Conservation (phyloP, 139 green algal species). For the Spirogloea muscicola region DNA sequence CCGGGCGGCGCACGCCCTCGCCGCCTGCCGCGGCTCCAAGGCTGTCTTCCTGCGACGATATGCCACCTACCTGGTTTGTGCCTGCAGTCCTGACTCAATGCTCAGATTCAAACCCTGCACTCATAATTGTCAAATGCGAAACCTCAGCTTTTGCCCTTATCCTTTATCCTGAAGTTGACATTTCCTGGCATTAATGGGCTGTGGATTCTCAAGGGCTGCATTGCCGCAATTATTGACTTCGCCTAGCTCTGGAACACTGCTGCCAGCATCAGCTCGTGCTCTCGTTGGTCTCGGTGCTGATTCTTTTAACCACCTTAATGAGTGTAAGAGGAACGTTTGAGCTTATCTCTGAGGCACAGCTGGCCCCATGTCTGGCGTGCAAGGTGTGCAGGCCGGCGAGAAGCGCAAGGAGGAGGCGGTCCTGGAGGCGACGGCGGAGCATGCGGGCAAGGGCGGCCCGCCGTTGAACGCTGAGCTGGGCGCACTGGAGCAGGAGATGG, state of each 20-base stretch:
- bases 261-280: too few species aligned
- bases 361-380: too few species aligned
- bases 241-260: too few species aligned
- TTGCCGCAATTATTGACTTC: too few species aligned
- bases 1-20: conserved; percentile 64
- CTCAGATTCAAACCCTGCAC: too few species aligned
- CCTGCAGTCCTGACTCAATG: too few species aligned
- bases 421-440: conserved; percentile 54
- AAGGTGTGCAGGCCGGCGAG: conserved; percentile 82
- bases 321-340: too few species aligned
- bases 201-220: not conserved
- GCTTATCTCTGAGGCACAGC: not conserved
- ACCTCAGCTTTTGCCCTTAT: too few species aligned
- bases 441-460: conserved; percentile 46
- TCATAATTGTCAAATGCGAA: too few species aligned
- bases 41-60: conserved; percentile 79
- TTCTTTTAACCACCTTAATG: too few species aligned
- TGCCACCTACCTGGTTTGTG: conserved; percentile 37
- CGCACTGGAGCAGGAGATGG: conserved; percentile 54
- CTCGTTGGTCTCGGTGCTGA: too few species aligned
- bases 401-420: conserved; percentile 77
- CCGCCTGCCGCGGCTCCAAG: conserved; percentile 19
- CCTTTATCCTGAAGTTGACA: not conserved
- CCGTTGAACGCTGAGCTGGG: conserved; percentile 65
- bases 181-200: not conserved